Evolutionary conservation across 108 stramenopile genomes (phyloP), one percentile per base, ranked within the genome.

Genomic region (Conticribra guillardii): DNA sequence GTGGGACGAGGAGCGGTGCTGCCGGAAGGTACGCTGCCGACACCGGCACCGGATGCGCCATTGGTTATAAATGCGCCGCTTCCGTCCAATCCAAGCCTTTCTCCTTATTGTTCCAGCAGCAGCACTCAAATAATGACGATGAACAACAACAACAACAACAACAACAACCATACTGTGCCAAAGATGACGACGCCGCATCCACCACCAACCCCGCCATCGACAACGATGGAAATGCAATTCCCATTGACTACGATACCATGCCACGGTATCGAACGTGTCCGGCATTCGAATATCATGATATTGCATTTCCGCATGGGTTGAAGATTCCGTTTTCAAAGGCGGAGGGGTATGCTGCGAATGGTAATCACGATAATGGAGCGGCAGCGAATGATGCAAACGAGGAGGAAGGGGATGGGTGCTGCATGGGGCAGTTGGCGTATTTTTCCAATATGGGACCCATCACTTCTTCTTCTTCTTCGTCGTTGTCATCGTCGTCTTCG

Each of bases 381-480:
- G n/a, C n/a, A n/a, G n/a, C n/a, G n/a, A n/a, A n/a, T n/a, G n/a
- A n/a, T n/a, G n/a, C n/a, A n/a, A n/a, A n/a, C n/a, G n/a, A n/a
- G n/a, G n/a, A n/a, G 15, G 44, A 26, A 55, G 14, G 21, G 18
- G 32, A 21, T 5, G 45, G 45, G 17, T 19, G 8, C 28, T 29
- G 9, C 31, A 29, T 71, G 0, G 76, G 71, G 15, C 63, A 77
- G 69, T 55, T 84, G 46, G 87, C 84, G 3, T 88, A 88, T 59
- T 84, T 67, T 49, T 81, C 87, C 8, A 85, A 81, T 21, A 69
- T 69, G 67, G 71, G 81, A 2, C 48, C 46, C 22, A 19, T 78
- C 22, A n/a, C n/a, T n/a, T n/a, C n/a, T n/a, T n/a, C n/a, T n/a
- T n/a, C n/a, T n/a, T n/a, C n/a, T n/a, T n/a, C n/a, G n/a, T n/a